A percentile compares a stretch with the other conserved stretches of the same genome.
These are phyloP conservation scores for Neotropicomus parvogracilis DNA, from an alignment of 1,284 basidiomycete genomes.

Conservation along the genomic window DNA sequence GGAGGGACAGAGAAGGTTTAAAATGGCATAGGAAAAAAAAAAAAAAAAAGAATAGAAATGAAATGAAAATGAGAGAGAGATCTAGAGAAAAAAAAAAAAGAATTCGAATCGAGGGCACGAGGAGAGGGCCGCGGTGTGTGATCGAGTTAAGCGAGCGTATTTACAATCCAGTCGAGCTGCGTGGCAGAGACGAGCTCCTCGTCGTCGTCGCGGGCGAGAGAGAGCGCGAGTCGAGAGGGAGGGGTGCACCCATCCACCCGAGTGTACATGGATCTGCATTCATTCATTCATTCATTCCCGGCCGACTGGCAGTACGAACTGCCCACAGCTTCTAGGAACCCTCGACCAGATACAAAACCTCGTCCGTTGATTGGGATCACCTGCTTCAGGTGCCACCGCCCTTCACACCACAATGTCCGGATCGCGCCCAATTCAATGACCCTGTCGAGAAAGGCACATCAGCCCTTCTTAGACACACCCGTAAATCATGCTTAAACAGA, in stretches of 20 bases:
- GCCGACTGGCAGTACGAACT: conserved; percentile 6
- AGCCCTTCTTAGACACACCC: conserved; percentile 16
- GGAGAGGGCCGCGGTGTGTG: conserved; percentile 48
- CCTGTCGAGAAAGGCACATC: conserved; percentile 22
- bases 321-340: conserved; percentile 32
- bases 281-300: conserved; percentile 40
- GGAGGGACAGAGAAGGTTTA: conserved; percentile 35
- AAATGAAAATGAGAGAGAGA: too few relatives aligned
- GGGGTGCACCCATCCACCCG: too few relatives aligned
- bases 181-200: too few relatives aligned
- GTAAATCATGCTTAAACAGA: conserved; percentile 24
- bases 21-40: conserved; percentile 54
- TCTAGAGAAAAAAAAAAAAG: conserved; percentile 53
- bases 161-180: conserved; percentile 36
- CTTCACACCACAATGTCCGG: conserved; percentile 34
- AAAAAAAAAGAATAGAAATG: conserved; percentile 42
- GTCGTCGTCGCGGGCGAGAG: too few relatives aligned
- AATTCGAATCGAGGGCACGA: conserved; percentile 63
- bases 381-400: conserved; percentile 10
- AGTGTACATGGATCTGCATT: conserved; percentile 30
- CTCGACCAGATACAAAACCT: conserved; percentile 24
- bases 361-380: conserved; percentile 25
- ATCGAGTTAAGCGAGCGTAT: conserved; percentile 39
- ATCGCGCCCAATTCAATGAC: conserved; percentile 2
- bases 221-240: too few relatives aligned